phyloP scores from a whole-genome alignment of 73 alveolate species.

The Uronychia binucleata region DNA sequence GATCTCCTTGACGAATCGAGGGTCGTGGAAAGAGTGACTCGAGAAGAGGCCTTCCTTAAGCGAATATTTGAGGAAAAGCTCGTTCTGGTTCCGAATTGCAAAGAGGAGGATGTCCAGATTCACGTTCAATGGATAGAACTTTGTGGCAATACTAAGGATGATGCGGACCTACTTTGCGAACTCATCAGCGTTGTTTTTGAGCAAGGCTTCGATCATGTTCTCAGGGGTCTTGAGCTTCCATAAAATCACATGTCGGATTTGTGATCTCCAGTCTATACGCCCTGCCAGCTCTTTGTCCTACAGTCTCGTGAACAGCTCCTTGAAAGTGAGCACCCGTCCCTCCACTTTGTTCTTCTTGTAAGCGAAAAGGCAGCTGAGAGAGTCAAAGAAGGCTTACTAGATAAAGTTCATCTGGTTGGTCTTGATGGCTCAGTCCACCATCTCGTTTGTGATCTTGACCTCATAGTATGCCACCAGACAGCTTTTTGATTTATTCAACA shows the following conservation, averaged over 20 bases:
- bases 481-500: neutral
- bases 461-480: constrained; percentile 41
- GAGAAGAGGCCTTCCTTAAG: constrained; percentile 35
- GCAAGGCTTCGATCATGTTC: constrained; percentile 44
- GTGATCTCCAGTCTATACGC: constrained; percentile 19
- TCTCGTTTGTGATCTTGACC: constrained; percentile 22
- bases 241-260: constrained; percentile 38
- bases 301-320: constrained; percentile 10
- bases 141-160: neutral
- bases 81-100: constrained; percentile 51
- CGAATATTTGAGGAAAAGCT: constrained; percentile 43
- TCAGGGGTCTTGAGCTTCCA: constrained; percentile 59
- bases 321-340: constrained; percentile 6
- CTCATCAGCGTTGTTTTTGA: constrained; percentile 1
- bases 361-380: constrained; percentile 36
- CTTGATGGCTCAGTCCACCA: constrained; percentile 45
- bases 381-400: neutral
- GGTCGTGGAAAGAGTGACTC: constrained; percentile 4
- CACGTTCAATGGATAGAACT: constrained; percentile 25
- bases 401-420: constrained; percentile 38
- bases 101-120: constrained; percentile 21
- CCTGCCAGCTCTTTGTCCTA: constrained; percentile 14
- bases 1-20: constrained; percentile 31
- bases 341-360: constrained; percentile 35
- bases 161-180: neutral